A percentile compares a stretch with the other conserved stretches of the same genome.
Conservation (phyloP, 805 yeast species). For the Lipomyces sp. region DNA sequence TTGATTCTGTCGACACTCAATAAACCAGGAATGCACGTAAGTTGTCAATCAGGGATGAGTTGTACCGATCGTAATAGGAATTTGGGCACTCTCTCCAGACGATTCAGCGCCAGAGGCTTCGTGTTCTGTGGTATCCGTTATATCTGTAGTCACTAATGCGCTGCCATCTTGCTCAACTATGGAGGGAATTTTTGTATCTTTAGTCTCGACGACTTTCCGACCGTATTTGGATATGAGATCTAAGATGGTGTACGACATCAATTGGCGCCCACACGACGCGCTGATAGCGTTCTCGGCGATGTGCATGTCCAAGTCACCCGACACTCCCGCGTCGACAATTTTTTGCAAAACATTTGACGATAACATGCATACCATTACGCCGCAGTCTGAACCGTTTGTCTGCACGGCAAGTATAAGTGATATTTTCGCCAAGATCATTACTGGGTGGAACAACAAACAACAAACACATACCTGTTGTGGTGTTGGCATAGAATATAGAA, state of each 20-base stretch:
- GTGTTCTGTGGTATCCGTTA: background rate
- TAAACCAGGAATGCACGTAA: background rate
- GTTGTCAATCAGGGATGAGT: background rate
- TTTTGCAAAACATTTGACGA: slow-evolving; percentile 32
- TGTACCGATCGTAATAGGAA: background rate
- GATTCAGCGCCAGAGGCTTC: background rate
- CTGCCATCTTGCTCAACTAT: background rate
- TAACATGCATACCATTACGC: slow-evolving; percentile 39
- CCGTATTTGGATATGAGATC: slow-evolving; percentile 31
- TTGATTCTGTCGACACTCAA: background rate
- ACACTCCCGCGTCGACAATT: slow-evolving; percentile 11
- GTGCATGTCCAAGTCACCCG: slow-evolving; percentile 12
- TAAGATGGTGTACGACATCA: slow-evolving; percentile 31
- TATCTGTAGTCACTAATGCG: background rate
- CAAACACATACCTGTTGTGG: slow-evolving; percentile 29
- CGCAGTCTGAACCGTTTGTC: slow-evolving; percentile 40
- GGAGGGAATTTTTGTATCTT: slow-evolving; percentile 10
- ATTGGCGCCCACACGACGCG: slow-evolving; percentile 27
- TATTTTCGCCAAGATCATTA: background rate
- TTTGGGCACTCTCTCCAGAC: background rate
- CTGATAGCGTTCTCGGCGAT: slow-evolving; percentile 8
- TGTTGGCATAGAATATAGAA: slow-evolving; percentile 20
- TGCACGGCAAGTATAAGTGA: background rate
- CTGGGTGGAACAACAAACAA: background rate
- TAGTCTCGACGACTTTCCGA: slow-evolving; percentile 18